These are phyloP conservation scores for Xerocomus minutiporus DNA, from an alignment of 1,284 basidiomycete genomes.

Conservation along the genomic window DNA sequence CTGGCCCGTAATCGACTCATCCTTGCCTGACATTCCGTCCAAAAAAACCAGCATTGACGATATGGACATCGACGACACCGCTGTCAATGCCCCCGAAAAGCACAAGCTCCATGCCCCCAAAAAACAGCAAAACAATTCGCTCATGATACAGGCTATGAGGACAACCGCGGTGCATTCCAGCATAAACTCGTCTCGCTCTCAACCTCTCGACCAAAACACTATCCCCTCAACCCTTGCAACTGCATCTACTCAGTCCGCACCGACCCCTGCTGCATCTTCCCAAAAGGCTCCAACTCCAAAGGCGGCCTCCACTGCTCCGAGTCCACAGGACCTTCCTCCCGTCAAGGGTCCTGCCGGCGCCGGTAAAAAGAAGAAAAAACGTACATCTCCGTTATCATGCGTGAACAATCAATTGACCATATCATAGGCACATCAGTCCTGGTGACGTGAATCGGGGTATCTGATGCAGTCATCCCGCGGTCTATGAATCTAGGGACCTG, in stretches of 20 bases:
- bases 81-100: constrained; percentile 24
- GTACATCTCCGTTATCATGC: constrained; percentile 9
- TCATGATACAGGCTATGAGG: constrained; percentile 70
- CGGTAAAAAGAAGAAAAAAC: constrained; percentile 61
- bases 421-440: constrained; percentile 27
- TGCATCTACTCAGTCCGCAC: constrained; percentile 35
- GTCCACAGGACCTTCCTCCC: constrained; percentile 41
- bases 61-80: constrained; percentile 21
- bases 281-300: constrained; percentile 43
- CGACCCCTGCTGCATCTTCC: constrained; percentile 51
- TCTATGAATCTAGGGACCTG: no score
- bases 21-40: constrained; percentile 38
- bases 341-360: constrained; percentile 45
- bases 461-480: not conserved
- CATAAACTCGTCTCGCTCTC: constrained; percentile 40
- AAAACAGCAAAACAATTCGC: constrained; percentile 60
- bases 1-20: constrained; percentile 68
- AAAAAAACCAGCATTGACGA: constrained; percentile 41
- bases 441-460: constrained; percentile 15
- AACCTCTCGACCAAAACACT: constrained; percentile 33
- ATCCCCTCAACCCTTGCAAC: constrained; percentile 40
- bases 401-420: constrained; percentile 6
- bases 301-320: constrained; percentile 35
- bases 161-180: constrained; percentile 67
- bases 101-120: constrained; percentile 36